Base-by-base conservation (phyloP, 2,329 filamentous ascomycete genomes). In the Penicillium sp. region DNA sequence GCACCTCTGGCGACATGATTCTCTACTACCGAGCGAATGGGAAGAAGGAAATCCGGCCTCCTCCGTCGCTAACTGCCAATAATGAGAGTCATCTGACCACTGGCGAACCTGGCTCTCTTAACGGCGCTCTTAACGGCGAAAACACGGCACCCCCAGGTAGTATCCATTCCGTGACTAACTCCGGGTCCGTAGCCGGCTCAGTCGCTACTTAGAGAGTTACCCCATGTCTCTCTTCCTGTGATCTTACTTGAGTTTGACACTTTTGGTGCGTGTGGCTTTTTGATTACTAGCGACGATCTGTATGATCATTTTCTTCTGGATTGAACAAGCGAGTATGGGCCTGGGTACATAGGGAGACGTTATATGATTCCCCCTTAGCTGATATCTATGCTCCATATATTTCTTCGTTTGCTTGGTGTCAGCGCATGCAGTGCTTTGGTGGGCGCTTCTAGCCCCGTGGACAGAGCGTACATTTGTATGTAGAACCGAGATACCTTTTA, bases 11-110 rank as follows among this genome's bases (percentile, higher is more conserved):
- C 63, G 94, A 99, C 72, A 88, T 99, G 58, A 75, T 95, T 47
- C 78, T 99, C 44, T 84, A 90, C 66, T 99, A 99, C 79, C 95
- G 92, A 68, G 81, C 88, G 46, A 99, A 96, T 63, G 92, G 91
- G n/a, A 85, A 84, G 65, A 92, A 90, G 54, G 64, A 70, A 48
- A 73, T 77, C 28, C 66, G 61, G 14, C 57, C 68, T 10, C 63
- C 63, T 10, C 56, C 54, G 7, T 51, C 60, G 24, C 46, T 55
- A 18, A 53, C 54, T 1, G 59, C 54, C 13, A 48, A 48, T 10
- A 57, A 62, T 9, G 61, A 64, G 20, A 55, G 42, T 22, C 54
- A 46, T 30, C 47, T 51, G n/a, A 18, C 48, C 5, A 22, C 42
- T 9, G 35, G 49, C 6, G 63, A 61, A 27, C 5, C 54, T 2